Percentiles rank a stretch among this genome's conserved stretches.
phyloP scores from a whole-genome alignment of 805 yeast species.

The Ogataea kodamae region DNA sequence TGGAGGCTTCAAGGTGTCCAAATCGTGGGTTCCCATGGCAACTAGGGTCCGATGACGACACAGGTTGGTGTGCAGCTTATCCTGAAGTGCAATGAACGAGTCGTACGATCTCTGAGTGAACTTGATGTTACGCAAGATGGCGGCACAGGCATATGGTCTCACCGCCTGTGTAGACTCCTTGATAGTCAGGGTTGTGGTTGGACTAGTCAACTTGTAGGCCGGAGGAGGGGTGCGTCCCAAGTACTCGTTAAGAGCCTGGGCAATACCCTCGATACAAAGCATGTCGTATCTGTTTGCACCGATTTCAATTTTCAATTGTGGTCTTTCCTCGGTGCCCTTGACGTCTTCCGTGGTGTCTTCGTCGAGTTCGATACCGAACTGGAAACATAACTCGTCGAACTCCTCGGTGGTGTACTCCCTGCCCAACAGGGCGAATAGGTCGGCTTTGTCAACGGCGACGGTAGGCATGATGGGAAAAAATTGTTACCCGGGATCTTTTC shows the following conservation, averaged over 20 bases:
- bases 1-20: conserved; percentile 68
- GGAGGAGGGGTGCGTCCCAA: conserved; percentile 70
- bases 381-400: conserved; percentile 95
- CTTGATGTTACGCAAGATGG: conserved; percentile 78
- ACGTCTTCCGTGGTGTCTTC: conserved; percentile 90
- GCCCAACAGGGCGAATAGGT: conserved; percentile 77
- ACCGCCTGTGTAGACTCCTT: conserved; percentile 67
- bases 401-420: conserved; percentile 74
- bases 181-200: conserved; percentile 63
- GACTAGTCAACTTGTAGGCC: conserved; percentile 58
- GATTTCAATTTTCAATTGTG: conserved; percentile 94
- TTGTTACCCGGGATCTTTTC: conserved; percentile 9
- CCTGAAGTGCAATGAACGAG: conserved; percentile 93
- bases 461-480: conserved; percentile 73
- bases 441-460: conserved; percentile 90
- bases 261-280: conserved; percentile 97
- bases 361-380: conserved; percentile 95
- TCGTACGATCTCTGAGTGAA: conserved; percentile 86
- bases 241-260: conserved; percentile 89
- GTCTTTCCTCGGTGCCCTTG: conserved; percentile 73
- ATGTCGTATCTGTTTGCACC: conserved; percentile 98
- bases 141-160: conserved; percentile 94
- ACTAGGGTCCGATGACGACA: conserved; percentile 97
- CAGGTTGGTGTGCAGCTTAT: conserved; percentile 88
- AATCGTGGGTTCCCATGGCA: conserved; percentile 98